A percentile compares a stretch with the other conserved stretches of the same genome.
Conservation (phyloP, 495 filamentous ascomycete genomes). For the Penicillium odoratum region DNA sequence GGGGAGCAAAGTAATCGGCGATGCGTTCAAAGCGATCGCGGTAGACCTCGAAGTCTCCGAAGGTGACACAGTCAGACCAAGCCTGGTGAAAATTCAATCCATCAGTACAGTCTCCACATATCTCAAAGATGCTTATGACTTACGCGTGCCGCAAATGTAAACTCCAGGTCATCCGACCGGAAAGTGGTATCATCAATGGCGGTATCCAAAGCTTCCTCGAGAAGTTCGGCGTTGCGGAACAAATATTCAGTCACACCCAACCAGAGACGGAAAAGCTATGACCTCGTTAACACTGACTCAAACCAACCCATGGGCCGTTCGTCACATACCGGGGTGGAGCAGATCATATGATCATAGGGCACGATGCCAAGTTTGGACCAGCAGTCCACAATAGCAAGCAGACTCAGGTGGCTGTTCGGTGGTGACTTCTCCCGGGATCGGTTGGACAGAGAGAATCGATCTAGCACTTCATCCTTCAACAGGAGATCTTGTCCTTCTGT, state of each 20-base stretch:
- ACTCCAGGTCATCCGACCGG: slow-evolving; percentile 88
- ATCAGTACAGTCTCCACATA: background rate
- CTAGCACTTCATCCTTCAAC: slow-evolving; percentile 79
- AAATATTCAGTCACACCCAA: slow-evolving; percentile 96
- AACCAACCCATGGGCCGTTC: background rate
- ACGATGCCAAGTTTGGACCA: slow-evolving; percentile 92
- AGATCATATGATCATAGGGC: slow-evolving; percentile 99
- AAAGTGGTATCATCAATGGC: slow-evolving; percentile 88
- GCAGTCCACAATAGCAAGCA: slow-evolving; percentile 98
- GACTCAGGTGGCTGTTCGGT: slow-evolving; percentile 88
- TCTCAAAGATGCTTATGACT: slow-evolving; percentile 21
- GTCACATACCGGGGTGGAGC: slow-evolving; percentile 77
- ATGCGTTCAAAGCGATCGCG: slow-evolving; percentile 84
- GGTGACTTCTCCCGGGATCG: slow-evolving; percentile 58
- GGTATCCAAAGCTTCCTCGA: slow-evolving; percentile 82
- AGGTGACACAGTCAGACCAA: slow-evolving; percentile 89
- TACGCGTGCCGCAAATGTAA: slow-evolving; percentile 89
- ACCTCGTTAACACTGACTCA: slow-evolving; percentile 16
- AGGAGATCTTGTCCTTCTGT: slow-evolving; percentile 64
- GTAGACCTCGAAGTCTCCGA: slow-evolving; percentile 90
- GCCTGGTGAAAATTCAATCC: slow-evolving; percentile 49
- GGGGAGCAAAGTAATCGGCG: slow-evolving; percentile 84
- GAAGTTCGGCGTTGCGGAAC: slow-evolving; percentile 78
- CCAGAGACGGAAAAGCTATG: slow-evolving; percentile 90
- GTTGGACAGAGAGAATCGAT: slow-evolving; percentile 78